A percentile compares a stretch with the other conserved stretches of the same genome.
Evolutionary conservation across 1,139 yeast species (phyloP).

Genomic region (Martiniozyma asiatica): DNA sequence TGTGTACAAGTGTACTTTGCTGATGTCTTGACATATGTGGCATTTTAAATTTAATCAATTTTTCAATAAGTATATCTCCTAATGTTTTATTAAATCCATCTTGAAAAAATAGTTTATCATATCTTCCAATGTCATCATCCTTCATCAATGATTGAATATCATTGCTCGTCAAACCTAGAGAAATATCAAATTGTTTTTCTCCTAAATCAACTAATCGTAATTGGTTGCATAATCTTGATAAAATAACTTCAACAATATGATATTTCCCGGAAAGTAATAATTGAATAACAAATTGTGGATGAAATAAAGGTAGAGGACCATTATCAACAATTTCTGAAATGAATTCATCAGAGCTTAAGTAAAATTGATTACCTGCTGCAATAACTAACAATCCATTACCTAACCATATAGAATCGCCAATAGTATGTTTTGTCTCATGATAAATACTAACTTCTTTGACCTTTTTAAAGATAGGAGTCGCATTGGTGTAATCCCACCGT

Average conservation of each 20-base stretch:
- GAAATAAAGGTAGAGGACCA: conserved; percentile 84
- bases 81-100: conserved; percentile 30
- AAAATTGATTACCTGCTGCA: conserved; percentile 84
- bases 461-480: conserved; percentile 64
- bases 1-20: conserved; percentile 67
- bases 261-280: conserved; percentile 54
- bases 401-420: conserved; percentile 87
- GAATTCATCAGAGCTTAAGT: conserved; percentile 47
- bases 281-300: conserved; percentile 83
- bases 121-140: conserved; percentile 3
- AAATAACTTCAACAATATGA: conserved; percentile 42
- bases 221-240: conserved; percentile 39
- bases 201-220: conserved; percentile 40
- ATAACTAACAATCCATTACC: conserved; percentile 66
- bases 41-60: conserved; percentile 50
- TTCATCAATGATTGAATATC: conserved; percentile 19
- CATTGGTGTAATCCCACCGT: conserved; percentile 79
- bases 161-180: conserved; percentile 27
- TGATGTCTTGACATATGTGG: conserved; percentile 87
- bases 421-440: conserved; percentile 60
- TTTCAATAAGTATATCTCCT: conserved; percentile 42
- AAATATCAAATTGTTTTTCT: conserved; percentile 21
- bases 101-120: conserved; percentile 1
- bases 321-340: conserved; percentile 51
- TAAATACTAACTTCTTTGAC: conserved; percentile 64